A percentile compares a stretch with the other conserved stretches of the same genome.
phyloP scores from a whole-genome alignment of 257 asterid genomes.

The Nicotiana attenuata region DNA sequence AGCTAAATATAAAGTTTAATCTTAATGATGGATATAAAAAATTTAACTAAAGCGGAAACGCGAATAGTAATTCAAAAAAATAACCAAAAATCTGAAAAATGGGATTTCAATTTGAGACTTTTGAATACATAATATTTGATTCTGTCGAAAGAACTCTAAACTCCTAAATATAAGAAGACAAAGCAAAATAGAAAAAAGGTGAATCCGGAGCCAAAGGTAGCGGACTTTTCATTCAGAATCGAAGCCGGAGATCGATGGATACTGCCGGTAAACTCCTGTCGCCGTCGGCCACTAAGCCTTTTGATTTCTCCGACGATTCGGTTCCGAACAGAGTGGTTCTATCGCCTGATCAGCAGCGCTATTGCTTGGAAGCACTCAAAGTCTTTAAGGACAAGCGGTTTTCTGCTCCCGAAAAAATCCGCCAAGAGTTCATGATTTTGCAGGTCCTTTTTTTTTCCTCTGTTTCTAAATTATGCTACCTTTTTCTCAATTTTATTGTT shows the following conservation, averaged over 20 bases:
- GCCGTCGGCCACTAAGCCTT: constrained; percentile 24
- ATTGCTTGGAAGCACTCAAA: constrained; percentile 60
- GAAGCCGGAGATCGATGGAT: constrained; percentile 70
- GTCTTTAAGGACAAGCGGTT: constrained; percentile 40
- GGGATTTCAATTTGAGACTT: too few relatives aligned
- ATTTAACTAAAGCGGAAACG: too few relatives aligned
- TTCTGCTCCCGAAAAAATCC: constrained; percentile 41
- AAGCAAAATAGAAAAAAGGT: neutral
- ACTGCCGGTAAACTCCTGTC: constrained; percentile 23
- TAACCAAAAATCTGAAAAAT: too few relatives aligned
- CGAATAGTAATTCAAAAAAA: too few relatives aligned
- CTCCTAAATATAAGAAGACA: too few relatives aligned
- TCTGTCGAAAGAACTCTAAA: too few relatives aligned
- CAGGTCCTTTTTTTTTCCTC: constrained; percentile 19
- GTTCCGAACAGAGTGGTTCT: constrained; percentile 32
- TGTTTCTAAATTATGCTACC: neutral
- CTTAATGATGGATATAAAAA: too few relatives aligned
- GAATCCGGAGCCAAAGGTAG: constrained; percentile 41
- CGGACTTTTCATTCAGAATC: constrained; percentile 38
- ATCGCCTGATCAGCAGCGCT: constrained; percentile 50
- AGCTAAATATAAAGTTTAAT: too few relatives aligned
- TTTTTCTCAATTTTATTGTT: neutral
- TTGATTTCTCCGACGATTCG: constrained; percentile 42
- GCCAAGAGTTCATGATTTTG: constrained; percentile 39
- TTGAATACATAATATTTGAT: too few relatives aligned